Base-by-base conservation (phyloP, 73 alveolate genomes). In the Durusdinium trenchii region DNA sequence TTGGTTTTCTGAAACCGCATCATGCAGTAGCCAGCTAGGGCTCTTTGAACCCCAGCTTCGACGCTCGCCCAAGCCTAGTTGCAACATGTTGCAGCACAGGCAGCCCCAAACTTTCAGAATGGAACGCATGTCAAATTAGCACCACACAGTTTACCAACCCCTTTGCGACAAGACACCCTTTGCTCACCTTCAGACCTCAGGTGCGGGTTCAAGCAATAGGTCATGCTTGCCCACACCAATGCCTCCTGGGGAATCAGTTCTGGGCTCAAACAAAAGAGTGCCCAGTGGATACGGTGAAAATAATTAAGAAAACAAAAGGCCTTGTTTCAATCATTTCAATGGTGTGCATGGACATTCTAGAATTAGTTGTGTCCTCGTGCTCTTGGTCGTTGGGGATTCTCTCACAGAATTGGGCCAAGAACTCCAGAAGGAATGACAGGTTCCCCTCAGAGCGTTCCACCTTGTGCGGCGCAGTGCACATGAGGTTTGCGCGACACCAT, bases 11-110 rank as follows among this genome's bases (percentile, higher is more conserved):
- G 85, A 42, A 75, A 75, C 1, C 85, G 20, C 57, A 36, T 6
- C 85, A 75, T 75, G 57, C 50, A 36, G 30, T 75, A 75, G 20
- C 57, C 10, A 3, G 60, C 60, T 36, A 75, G 16, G 14, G 85
- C 50, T 16, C 85, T 20, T 38, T 75, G 85, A 7, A 75, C 85
- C 1, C 85, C 85, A 2, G 57, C 14, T 36, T 75, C 85, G 38
- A 75, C 14, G 2, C 57, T 40, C 43, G 85, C 85, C 85, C 85
- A 75, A 6, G 85, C 85, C 85, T 75, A 57, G 23, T 57, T 57
- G 12, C 69, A 57, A 57, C 12, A 57, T 16, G 23, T 23, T 57
- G 32, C 12, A 57, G 23, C 12, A 12, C 12, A 57, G 32, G 32
- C 12, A 57, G 69, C 69, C 69, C 12, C 23, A 12, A 57, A 57